Evolutionary conservation across 2,329 filamentous ascomycete species (phyloP), one percentile per base, ranked within the genome.

Genomic region (Penicillium sp.): DNA sequence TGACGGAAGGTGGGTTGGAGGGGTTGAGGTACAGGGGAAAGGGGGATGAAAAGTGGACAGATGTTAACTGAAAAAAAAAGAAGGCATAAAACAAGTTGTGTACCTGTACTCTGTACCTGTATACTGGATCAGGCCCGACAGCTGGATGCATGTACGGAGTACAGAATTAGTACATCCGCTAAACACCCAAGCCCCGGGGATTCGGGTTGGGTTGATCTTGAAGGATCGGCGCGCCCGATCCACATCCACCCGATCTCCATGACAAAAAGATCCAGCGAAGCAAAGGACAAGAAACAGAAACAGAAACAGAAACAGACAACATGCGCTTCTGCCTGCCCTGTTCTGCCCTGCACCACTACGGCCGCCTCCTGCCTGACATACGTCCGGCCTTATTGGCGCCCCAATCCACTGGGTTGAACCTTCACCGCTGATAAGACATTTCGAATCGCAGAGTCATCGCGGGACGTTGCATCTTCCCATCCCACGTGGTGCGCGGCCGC

Each of bases 401-500:
- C 40, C 19, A 44, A 35, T 19, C 17, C n/a, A 19, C 49, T 19
- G 28, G 30, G 9, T 10, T 44, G 19, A 44, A 1, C 49, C 22
- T 64, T 63, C 64, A 66, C 62, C 64, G 60, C 64, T 37, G 62
- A 65, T 53, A 55, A 60, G 55, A 51, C 37, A 24, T 50, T 22
- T 54, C 55, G 24, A 24, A 50, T 33, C 33, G 56, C 53, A 61
- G 33, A 47, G 42, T 53, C 47, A 47, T 47, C 28, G 53, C 56
- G 60, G 45, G 37, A 60, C 22, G 28, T 61, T 58, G 56, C 60
- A 58, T 61, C 37, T 50, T 42, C 19, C 28, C 60, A 56, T 54
- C 53, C 67, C 67, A 69, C 67, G 67, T 68, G 67, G 65, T 60
- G 35, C 45, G 4, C 40, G 26, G 50, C 15, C 19, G 38, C 38